A percentile compares a stretch with the other conserved stretches of the same genome.
phyloP scores from a whole-genome alignment of 1,284 basidiomycete species.

The Ustilago curta region DNA sequence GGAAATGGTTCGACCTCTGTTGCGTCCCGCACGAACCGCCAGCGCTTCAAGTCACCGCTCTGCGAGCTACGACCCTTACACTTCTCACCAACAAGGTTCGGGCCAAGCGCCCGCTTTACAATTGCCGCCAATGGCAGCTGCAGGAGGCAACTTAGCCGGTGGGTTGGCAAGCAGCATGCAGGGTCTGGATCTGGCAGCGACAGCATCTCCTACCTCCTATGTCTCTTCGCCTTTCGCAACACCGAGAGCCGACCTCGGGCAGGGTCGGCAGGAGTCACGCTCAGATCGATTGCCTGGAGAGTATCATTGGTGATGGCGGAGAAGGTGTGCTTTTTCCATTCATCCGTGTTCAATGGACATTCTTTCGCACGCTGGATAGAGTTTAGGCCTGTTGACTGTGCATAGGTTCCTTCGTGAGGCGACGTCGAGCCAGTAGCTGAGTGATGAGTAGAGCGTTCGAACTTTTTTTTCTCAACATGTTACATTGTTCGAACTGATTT shows the following conservation, averaged over 20 bases:
- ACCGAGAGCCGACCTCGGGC: conserved; percentile 8
- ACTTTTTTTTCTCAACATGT: background rate
- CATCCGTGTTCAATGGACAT: background rate
- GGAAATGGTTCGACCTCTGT: conserved; percentile 58
- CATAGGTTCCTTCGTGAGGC: background rate
- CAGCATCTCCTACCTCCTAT: conserved; percentile 32
- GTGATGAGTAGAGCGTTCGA: background rate
- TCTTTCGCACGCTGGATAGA: background rate
- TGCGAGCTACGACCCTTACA: conserved; percentile 37
- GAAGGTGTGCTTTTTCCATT: background rate
- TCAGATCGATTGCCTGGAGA: conserved; percentile 39
- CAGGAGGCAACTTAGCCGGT: conserved; percentile 2
- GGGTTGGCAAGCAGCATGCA: conserved; percentile 20
- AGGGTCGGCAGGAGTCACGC: conserved; percentile 6
- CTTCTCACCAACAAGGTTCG: background rate
- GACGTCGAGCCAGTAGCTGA: background rate
- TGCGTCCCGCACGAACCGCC: conserved; percentile 48
- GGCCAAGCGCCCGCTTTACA: conserved; percentile 6
- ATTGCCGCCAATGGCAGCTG: conserved; percentile 15
- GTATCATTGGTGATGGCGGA: conserved; percentile 39
- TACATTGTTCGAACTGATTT: background rate
- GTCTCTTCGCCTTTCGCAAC: conserved; percentile 31
- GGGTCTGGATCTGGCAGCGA: conserved; percentile 20
- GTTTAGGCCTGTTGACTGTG: background rate
- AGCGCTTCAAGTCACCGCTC: conserved; percentile 44